These are phyloP conservation scores for Phytophthora europaea DNA, from an alignment of 352 stramenopile species.

Conservation along the genomic window DNA sequence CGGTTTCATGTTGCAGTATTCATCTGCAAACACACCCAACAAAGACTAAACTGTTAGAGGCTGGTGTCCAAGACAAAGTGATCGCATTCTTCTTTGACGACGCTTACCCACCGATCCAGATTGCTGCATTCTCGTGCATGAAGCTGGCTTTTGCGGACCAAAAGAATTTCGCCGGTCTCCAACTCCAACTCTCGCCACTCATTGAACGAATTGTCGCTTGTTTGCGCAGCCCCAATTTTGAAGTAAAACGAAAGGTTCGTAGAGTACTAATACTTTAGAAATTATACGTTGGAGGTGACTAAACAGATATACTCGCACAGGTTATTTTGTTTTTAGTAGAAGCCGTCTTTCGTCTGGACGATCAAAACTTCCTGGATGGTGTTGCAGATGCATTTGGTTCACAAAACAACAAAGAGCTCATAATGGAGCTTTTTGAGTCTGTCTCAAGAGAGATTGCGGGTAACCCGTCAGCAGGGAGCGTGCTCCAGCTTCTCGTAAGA, in stretches of 20 bases:
- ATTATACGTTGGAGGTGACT: not conserved
- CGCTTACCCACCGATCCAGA: conserved; percentile 25
- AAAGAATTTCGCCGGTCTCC: conserved; percentile 11
- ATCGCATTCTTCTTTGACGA: conserved; percentile 32
- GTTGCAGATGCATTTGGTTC: conserved; percentile 25
- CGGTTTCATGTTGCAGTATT: conserved; percentile 20
- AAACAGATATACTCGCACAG: not conserved
- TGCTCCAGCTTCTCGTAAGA: conserved; percentile 44
- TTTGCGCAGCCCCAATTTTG: conserved; percentile 24
- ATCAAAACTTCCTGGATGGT: conserved; percentile 24
- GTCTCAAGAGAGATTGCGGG: conserved; percentile 26
- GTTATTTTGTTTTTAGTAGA: conserved; percentile 33
- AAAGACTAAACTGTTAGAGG: conserved; percentile 25
- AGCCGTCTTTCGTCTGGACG: conserved; percentile 27
- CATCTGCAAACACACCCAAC: conserved; percentile 29
- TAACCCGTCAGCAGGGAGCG: conserved; percentile 28
- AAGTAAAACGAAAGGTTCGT: conserved; percentile 39
- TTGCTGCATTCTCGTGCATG: conserved; percentile 35
- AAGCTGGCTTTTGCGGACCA: conserved; percentile 32
- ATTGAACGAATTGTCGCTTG: conserved; percentile 25
- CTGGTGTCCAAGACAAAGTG: conserved; percentile 27
- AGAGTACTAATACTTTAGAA: not conserved
- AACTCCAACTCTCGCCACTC: conserved; percentile 19
- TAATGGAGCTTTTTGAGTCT: conserved; percentile 34
- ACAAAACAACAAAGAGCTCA: conserved; percentile 17